Base-by-base conservation (phyloP, 805 yeast species). In the Candida pseudofarinosa region DNA sequence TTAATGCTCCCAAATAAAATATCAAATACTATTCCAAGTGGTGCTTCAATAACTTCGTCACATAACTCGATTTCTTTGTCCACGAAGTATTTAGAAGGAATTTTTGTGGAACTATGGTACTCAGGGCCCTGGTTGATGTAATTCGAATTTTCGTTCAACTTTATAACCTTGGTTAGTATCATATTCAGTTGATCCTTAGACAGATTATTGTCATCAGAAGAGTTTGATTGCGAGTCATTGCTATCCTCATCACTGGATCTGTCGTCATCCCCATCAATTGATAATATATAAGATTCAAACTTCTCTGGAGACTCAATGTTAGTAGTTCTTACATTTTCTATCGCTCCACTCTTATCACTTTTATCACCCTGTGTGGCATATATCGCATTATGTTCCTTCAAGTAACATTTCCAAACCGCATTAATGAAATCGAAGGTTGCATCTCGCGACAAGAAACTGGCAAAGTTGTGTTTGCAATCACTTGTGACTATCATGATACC, bases 371-470 rank as follows among this genome's bases (percentile, higher is more conserved):
- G 6, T 8, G 34, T n/a, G 17, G 13, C 15, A 38, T 52, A 37
- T 12, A 41, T 46, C 42, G 31, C 40, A 8, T 14, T 32, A 7
- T 15, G 14, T 15, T 32, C 34, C 13, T 14, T 6, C 17, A 13
- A 13, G 13, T n/a, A 32, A 18, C 33, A 17, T 44, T 80, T 77
- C 95, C 95, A 87, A 10, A 85, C 69, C 4, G 80, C 73, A 48
- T 77, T 80, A 50, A 93, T 69, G 43, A 88, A 75, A 36, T 82
- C 84, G 51, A 77, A 77, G 0, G 95, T 83, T 5, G 81, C 62
- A 58, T 91, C 97, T 43, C 97, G 74, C 1, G 91, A 79, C 4
- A 88, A 68, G 56, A 91, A 89, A 42, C 95, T 87, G 12, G 96
- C 97, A 70, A 91, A 90, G 15, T 80, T 79, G 53, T 88, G 86